Evolutionary conservation across 148 eudicot genomes (phyloP).

Genomic region (Cornus suecica): DNA sequence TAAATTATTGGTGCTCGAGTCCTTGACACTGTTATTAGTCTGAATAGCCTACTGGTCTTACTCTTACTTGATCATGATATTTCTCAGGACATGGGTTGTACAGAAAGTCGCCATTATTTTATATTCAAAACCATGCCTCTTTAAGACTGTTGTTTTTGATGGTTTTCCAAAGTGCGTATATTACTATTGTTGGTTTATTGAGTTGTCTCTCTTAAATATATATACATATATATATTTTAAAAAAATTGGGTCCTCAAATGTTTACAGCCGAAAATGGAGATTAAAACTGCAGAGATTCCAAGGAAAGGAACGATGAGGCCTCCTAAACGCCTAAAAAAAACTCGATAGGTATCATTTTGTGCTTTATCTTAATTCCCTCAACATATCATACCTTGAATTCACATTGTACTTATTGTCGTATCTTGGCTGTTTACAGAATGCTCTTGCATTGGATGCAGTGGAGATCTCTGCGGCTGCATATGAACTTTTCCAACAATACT

Average conservation of each 20-base stretch:
- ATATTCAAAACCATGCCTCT: background rate
- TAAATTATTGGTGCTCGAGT: no score
- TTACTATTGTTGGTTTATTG: background rate
- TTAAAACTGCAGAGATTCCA: slow-evolving; percentile 38
- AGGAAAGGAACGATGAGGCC: slow-evolving; percentile 57
- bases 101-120: background rate
- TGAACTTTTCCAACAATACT: background rate
- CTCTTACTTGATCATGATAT: background rate
- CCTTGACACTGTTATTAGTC: background rate
- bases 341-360: slow-evolving; percentile 27
- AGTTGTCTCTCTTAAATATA: no score
- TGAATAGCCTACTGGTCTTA: no score
- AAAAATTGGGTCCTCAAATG: background rate
- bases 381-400: background rate
- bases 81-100: background rate
- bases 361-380: slow-evolving; percentile 10
- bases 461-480: background rate
- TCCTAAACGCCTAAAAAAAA: slow-evolving; percentile 54
- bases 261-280: slow-evolving; percentile 31
- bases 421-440: background rate
- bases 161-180: background rate
- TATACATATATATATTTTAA: background rate
- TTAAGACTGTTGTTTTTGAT: background rate
- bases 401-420: background rate
- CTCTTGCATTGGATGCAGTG: background rate